Conservation (phyloP, 2,329 filamentous ascomycete species). For the Fusarium sp. region DNA sequence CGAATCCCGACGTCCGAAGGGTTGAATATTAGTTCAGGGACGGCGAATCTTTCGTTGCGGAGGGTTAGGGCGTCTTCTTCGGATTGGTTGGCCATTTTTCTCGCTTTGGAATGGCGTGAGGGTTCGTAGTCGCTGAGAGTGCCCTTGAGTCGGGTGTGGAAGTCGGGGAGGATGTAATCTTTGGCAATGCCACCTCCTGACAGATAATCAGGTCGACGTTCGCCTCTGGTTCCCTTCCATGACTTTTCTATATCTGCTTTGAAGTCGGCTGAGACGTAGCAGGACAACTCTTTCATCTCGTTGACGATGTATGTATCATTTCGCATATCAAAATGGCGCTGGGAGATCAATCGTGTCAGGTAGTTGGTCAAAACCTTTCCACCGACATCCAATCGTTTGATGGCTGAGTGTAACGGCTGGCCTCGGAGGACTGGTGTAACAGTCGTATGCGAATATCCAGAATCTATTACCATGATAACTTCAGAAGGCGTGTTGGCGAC, state of each 20-base stretch:
- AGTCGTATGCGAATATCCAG: constrained; percentile 92
- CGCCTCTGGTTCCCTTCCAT: constrained; percentile 81
- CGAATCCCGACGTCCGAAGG: constrained; percentile 87
- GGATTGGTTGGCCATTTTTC: constrained; percentile 59
- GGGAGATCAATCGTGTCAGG: constrained; percentile 87
- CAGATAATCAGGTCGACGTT: constrained; percentile 64
- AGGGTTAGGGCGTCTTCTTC: constrained; percentile 86
- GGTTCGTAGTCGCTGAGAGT: constrained; percentile 84
- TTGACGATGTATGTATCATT: constrained; percentile 95
- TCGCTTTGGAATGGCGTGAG: constrained; percentile 66
- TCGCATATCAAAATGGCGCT: constrained; percentile 94
- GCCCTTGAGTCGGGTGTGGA: constrained; percentile 71
- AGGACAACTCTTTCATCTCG: constrained; percentile 92
- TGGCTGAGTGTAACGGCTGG: constrained; percentile 81
- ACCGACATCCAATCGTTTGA: constrained; percentile 88
- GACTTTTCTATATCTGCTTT: constrained; percentile 80
- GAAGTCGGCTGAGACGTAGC: constrained; percentile 86
- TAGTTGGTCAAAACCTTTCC: constrained; percentile 96
- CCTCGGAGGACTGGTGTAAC: constrained; percentile 88
- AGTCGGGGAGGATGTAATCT: constrained; percentile 93
- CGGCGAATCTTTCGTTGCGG: constrained; percentile 90
- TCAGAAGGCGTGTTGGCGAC: constrained; percentile 72
- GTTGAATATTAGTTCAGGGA: constrained; percentile 90
- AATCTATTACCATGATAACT: constrained; percentile 88
- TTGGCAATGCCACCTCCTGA: constrained; percentile 76